Evolutionary conservation across 306 rosid genomes (phyloP), one percentile per base, ranked within the genome.

Genomic region (Clitoria ternatea): DNA sequence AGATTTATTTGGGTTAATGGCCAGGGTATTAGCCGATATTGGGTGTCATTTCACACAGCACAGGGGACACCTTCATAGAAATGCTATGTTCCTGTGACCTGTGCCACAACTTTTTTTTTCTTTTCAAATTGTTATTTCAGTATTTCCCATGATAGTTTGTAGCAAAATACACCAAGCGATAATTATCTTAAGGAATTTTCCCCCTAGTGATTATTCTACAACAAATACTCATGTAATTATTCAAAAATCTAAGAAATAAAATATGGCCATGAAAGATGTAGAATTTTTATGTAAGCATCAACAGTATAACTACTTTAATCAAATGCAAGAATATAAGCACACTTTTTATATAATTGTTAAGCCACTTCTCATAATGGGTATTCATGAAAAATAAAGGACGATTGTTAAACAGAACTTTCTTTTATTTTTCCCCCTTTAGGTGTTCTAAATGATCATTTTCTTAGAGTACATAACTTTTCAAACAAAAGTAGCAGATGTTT

Each of bases 1-100:
- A 91, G 96, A 39, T 73, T 67, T 66, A 88, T 63, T 50, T 90
- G 91, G 84, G 69, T 90, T 69, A 90, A 90, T 17, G 94, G 94
- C 39, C 65, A 75, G 19, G 75, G 84, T 54, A 82, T 90, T 3
- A 94, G 96, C 7, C 77, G 93, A 27, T 90, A 82, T 61, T 87
- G 96, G 96, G 82, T 79, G 56, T 87, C 94, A 43, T 85, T 84
- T 69, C 84, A 53, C 64, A 90, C 96, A 10, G 55, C 78, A 9
- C 43, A 72, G 36, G 94, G 96, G 19, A 66, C 26, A 44, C 83
- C 94, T 74, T 85, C 96, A 30, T 94, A 90, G 68, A 74, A 77
- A 80, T 80, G 88, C 94, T 87, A 82, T 13, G 64, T 18, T 30
- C 10, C 29, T 27, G 3, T 18, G 19, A 18, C 40, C n/a, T n/a